These are phyloP conservation scores for Xylariomycetidae sp. DNA, from an alignment of 2,329 filamentous ascomycete genomes.

Conservation along the genomic window DNA sequence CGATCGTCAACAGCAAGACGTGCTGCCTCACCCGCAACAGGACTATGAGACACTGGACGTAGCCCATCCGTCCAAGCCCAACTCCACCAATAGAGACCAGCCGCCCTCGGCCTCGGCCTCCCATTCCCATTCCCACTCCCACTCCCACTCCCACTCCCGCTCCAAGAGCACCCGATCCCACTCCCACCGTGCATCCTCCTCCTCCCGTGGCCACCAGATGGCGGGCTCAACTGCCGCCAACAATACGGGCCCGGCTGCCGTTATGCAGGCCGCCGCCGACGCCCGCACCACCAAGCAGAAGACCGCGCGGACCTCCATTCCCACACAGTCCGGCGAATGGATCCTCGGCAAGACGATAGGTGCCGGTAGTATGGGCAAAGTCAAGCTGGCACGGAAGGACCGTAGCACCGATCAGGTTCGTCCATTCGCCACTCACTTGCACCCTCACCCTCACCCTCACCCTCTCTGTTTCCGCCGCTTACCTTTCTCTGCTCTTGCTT, in stretches of 20 bases:
- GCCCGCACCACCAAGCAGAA: conserved; percentile 45
- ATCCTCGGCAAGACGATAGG: conserved; percentile 94
- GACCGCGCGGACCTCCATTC: conserved; percentile 73
- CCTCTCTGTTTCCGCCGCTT: background rate
- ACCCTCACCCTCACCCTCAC: conserved; percentile 4
- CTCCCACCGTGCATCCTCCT: no score
- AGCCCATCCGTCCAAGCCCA: conserved; percentile 56
- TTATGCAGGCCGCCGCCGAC: conserved; percentile 36
- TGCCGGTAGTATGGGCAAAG: conserved; percentile 97
- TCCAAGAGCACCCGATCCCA: conserved; percentile 45
- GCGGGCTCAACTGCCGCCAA: conserved; percentile 43
- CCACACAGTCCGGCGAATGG: conserved; percentile 87
- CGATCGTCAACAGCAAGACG: conserved; percentile 38
- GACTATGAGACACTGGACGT: conserved; percentile 70
- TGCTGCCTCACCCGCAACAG: conserved; percentile 50
- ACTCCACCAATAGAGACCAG: conserved; percentile 59
- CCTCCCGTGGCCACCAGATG: no score
- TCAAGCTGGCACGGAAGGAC: conserved; percentile 87
- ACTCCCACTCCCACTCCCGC: conserved; percentile 42
- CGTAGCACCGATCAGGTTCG: conserved; percentile 85
- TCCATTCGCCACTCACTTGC: conserved; percentile 5
- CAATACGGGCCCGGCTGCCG: conserved; percentile 47
- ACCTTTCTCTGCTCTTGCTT: conserved; percentile 3
- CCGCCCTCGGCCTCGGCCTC: conserved; percentile 42
- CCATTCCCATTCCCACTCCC: no score